Conservation (phyloP, 2,329 filamentous ascomycete species). For the Aspergillus cejpii region DNA sequence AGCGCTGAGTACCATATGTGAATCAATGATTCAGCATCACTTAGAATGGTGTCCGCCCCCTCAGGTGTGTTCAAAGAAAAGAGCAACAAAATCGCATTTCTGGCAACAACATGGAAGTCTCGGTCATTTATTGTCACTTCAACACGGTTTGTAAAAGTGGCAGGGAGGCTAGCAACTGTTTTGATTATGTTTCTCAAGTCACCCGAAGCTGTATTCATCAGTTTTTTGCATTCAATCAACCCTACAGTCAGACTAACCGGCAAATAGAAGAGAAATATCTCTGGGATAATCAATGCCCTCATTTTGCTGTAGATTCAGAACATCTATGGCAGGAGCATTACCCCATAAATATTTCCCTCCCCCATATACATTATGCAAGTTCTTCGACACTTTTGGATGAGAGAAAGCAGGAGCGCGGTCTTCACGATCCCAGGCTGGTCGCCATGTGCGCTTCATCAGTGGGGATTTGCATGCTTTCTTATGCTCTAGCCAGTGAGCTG, state of each 20-base stretch:
- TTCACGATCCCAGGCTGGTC: conserved; percentile 1
- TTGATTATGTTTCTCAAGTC: conserved; percentile 42
- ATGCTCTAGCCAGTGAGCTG: conserved; percentile 5
- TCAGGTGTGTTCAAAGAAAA: conserved; percentile 21
- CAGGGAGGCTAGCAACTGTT: conserved; percentile 33
- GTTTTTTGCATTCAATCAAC: background rate
- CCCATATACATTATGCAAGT: conserved; percentile 4
- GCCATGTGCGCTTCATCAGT: conserved; percentile 2
- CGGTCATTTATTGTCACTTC: conserved; percentile 37
- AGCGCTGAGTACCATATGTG: conserved; percentile 46
- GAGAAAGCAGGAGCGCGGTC: background rate
- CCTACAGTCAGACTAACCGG: no score
- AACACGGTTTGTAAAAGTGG: conserved; percentile 20
- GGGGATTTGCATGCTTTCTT: background rate
- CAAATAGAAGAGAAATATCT: conserved; percentile 32
- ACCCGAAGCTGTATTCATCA: conserved; percentile 36
- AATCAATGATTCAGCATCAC: no score
- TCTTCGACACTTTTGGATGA: background rate
- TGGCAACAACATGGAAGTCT: conserved; percentile 34
- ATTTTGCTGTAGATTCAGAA: conserved; percentile 30
- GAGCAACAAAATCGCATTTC: conserved; percentile 40
- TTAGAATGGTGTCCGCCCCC: conserved; percentile 31
- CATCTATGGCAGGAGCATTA: conserved; percentile 38
- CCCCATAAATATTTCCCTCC: conserved; percentile 36
- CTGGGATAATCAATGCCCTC: conserved; percentile 20